These are phyloP conservation scores for Scleroderma citrinum DNA, from an alignment of 768 basidiomycete genomes.

Conservation along the genomic window DNA sequence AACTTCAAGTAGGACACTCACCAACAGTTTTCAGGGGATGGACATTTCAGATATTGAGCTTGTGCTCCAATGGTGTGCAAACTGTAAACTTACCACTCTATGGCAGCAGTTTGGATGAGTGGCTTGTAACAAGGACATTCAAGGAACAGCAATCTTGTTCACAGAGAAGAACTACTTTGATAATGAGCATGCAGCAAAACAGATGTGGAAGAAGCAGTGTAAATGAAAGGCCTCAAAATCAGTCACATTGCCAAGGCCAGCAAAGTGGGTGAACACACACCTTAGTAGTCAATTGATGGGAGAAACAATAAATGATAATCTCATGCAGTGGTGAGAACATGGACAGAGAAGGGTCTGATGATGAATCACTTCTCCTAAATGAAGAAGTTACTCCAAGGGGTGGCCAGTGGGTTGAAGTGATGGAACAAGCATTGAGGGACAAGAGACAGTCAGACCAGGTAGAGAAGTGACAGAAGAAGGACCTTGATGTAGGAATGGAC, in stretches of 20 bases:
- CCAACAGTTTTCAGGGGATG: constrained; percentile 33
- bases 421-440: neutral
- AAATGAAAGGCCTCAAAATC: neutral
- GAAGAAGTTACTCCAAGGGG: no score
- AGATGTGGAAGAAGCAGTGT: neutral
- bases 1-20: neutral
- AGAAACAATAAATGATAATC: neutral
- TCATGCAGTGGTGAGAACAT: constrained; percentile 16
- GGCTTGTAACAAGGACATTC: constrained; percentile 6
- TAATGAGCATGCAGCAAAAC: neutral
- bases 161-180: constrained; percentile 25
- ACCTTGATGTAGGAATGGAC: constrained; percentile 16
- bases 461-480: constrained; percentile 3
- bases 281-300: no score
- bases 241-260: constrained; percentile 2
- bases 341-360: constrained; percentile 12
- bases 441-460: neutral
- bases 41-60: constrained; percentile 30
- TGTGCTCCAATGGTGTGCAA: constrained; percentile 30
- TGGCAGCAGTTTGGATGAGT: constrained; percentile 32
- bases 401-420: no score
- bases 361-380: constrained; percentile 15
- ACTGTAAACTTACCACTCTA: constrained; percentile 19
- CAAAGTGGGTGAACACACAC: no score
- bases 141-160: constrained; percentile 20